phyloP scores from a whole-genome alignment of 2,329 filamentous ascomycete genomes.

The Pyrenophora seminiperda region DNA sequence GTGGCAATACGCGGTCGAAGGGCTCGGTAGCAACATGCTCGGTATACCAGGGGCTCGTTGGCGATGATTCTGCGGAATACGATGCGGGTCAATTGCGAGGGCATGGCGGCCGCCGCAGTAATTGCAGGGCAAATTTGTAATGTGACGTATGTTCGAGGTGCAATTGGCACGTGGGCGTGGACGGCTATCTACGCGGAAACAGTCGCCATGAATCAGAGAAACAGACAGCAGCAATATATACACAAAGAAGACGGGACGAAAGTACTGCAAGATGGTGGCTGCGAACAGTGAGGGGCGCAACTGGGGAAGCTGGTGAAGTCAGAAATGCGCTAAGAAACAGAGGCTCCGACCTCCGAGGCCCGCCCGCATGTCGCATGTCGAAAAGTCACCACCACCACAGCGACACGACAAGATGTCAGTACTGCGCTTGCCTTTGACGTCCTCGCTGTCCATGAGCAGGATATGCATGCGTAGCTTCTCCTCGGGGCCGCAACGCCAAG shows the following conservation, averaged over 20 bases:
- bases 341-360: constrained; percentile 20
- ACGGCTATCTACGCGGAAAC: constrained; percentile 3
- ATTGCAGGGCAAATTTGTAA: constrained; percentile 5
- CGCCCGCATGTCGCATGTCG: too few species aligned
- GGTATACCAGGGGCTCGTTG: constrained; percentile 55
- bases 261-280: constrained; percentile 13
- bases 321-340: constrained; percentile 22
- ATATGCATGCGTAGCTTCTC: constrained; percentile 35
- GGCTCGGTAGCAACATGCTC: constrained; percentile 51
- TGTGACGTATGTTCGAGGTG: constrained; percentile 8
- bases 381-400: constrained; percentile 14
- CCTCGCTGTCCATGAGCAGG: constrained; percentile 10
- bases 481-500: constrained; percentile 26
- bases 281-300: constrained; percentile 5
- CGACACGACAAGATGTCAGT: constrained; percentile 30
- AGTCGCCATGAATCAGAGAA: constrained; percentile 20
- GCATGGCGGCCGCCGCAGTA: constrained; percentile 52
- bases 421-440: constrained; percentile 20
- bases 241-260: constrained; percentile 22
- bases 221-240: constrained; percentile 14
- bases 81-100: constrained; percentile 64
- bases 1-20: constrained; percentile 27
- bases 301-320: constrained; percentile 24
- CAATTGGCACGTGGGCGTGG: constrained; percentile 15
- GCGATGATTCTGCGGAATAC: constrained; percentile 64